phyloP scores from a whole-genome alignment of 805 yeast genomes.

The Ogataea zsoltii region DNA sequence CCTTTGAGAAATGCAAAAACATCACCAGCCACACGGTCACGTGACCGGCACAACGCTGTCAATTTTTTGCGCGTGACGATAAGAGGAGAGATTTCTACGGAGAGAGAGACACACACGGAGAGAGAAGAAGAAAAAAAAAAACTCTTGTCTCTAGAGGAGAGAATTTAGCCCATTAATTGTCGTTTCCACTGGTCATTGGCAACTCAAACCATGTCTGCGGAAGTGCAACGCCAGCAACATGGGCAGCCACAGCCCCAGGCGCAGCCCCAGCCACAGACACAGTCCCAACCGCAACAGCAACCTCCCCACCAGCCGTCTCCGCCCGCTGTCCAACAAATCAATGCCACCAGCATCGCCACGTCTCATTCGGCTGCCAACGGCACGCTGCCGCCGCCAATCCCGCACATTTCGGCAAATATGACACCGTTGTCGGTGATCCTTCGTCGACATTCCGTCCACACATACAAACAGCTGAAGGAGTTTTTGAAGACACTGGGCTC shows the following conservation, averaged over 20 bases:
- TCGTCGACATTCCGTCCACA: slow-evolving; percentile 56
- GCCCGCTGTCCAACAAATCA: neutral
- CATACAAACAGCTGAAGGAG: slow-evolving; percentile 63
- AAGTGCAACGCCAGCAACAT: slow-evolving; percentile 15
- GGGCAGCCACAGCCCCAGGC: slow-evolving; percentile 1
- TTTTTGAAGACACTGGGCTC: slow-evolving; percentile 61
- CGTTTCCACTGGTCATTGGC: neutral
- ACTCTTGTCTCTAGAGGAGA: neutral
- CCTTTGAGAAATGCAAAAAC: slow-evolving; percentile 3
- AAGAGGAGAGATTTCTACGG: too few species aligned
- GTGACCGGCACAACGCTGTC: neutral
- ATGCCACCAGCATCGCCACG: neutral
- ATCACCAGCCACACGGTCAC: neutral
- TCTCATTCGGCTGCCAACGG: neutral
- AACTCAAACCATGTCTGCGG: slow-evolving; percentile 14
- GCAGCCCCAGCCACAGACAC: slow-evolving; percentile 3
- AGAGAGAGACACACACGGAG: too few species aligned
- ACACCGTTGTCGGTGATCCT: slow-evolving; percentile 63
- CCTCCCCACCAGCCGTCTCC: neutral
- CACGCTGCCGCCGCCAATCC: slow-evolving; percentile 39
- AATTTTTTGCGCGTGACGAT: too few species aligned
- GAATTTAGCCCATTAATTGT: neutral
- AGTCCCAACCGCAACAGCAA: neutral
- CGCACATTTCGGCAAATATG: slow-evolving; percentile 73
- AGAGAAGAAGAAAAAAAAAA: neutral